Base-by-base conservation (phyloP, 352 stramenopile species). In the Plasmopara muralis region DNA sequence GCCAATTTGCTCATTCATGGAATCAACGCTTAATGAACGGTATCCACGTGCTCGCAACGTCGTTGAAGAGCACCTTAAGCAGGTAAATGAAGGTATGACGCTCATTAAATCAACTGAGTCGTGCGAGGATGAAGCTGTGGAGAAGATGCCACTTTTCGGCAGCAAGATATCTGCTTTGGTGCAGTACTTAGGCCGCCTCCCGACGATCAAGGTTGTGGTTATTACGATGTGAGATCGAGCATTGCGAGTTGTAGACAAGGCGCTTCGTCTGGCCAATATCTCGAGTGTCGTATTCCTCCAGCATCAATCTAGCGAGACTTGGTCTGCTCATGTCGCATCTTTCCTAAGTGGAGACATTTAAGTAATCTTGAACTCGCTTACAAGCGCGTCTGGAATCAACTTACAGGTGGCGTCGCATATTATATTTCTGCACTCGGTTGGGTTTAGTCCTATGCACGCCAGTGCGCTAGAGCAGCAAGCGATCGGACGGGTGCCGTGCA, bases 371-470 rank as follows among this genome's bases (percentile, higher is more conserved):
- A 87, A 90, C 50, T 83, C 82, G 44, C 71, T 89, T 33, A 88
- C 74, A 35, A 93, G 82, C 48, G 82, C 84, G 13, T 89, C 78
- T 18, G 82, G 82, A 5, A 91, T 90, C 62, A 95, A 95, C 44
- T 57, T 95, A 35, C 82, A 93, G 49, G 72, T 86, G 42, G 84
- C 84, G 13, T 89, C 79, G 8, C 83, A 91, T 37, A 75, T 93
- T 18, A 76, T 93, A 38, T 85, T 93, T 53, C 45, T 94, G 6
- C 82, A 94, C 41, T 77, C 80, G 0, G 75, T 88, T 9, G 80
- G 84, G 7, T 78, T 64, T 40, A 87, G 69, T 41, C 67, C 77
- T 2, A 72, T 70, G n/a, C 80, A 94, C 44, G 84, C 77, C 30
- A 85, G 72, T 31, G 77, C 82, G 10, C 58, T 93, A 25, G 84